Percentiles rank a stretch among this genome's conserved stretches.
Evolutionary conservation across 164 flowering plant species (phyloP).

Genomic region (Aristolochia fimbriata): DNA sequence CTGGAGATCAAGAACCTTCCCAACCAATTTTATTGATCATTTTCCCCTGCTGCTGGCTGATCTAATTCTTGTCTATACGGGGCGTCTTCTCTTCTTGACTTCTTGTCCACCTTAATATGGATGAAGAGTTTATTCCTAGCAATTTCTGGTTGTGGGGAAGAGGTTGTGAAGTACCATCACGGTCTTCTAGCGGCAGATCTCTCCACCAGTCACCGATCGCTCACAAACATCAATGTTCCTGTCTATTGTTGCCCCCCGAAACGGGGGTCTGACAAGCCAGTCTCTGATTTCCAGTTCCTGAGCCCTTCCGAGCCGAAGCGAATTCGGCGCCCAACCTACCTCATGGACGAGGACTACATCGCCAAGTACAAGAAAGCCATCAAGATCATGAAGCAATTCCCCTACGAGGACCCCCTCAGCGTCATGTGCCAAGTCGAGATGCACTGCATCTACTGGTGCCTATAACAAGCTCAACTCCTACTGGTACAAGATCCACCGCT

Average conservation of each 20-base stretch:
- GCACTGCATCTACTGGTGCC: slow-evolving; percentile 23
- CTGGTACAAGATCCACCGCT: slow-evolving; percentile 17
- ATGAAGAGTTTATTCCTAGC: not conserved
- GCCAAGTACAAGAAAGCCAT: slow-evolving; percentile 45
- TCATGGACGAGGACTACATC: slow-evolving; percentile 24
- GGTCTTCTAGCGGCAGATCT: slow-evolving; percentile 12
- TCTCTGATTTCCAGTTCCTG: slow-evolving; percentile 42
- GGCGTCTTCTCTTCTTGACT: not conserved
- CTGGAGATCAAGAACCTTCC: too few species aligned
- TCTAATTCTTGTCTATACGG: too few species aligned
- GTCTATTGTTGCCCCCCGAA: slow-evolving; percentile 56
- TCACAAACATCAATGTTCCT: slow-evolving; percentile 1
- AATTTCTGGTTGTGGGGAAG: not conserved
- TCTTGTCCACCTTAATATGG: not conserved
- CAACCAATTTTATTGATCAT: too few species aligned
- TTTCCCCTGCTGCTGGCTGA: too few species aligned
- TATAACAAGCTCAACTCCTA: slow-evolving; percentile 26
- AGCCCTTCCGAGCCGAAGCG: slow-evolving; percentile 19
- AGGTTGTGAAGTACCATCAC: not conserved
- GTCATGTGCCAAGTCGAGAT: slow-evolving; percentile 16
- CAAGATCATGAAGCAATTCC: slow-evolving; percentile 13
- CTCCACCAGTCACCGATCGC: slow-evolving; percentile 13
- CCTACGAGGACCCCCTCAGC: slow-evolving; percentile 16
- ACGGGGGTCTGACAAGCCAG: slow-evolving; percentile 10
- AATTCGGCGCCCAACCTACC: slow-evolving; percentile 51